Percentiles rank a stretch among this genome's conserved stretches.
These are phyloP conservation scores for Physcia stellaris DNA, from an alignment of 495 filamentous ascomycete genomes.

Conservation along the genomic window DNA sequence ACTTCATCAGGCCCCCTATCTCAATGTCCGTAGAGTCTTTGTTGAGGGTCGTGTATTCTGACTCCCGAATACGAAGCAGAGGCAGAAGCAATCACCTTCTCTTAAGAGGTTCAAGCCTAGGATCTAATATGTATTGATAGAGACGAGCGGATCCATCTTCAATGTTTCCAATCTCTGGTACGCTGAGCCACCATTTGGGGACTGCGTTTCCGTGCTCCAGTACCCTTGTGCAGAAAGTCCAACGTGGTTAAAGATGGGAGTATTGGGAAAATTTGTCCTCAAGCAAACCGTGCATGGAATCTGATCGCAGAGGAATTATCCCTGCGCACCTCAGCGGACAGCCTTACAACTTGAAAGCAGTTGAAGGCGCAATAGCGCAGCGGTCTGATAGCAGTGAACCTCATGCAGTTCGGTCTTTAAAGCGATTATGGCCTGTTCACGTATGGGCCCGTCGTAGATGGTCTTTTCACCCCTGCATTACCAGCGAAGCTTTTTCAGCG, in stretches of 20 bases:
- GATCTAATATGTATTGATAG: slow-evolving; percentile 1
- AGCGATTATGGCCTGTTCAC: slow-evolving; percentile 36
- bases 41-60: too few relatives aligned
- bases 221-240: slow-evolving; percentile 16
- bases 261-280: too few relatives aligned
- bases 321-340: slow-evolving; percentile 17
- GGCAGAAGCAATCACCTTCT: too few relatives aligned
- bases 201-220: slow-evolving; percentile 37
- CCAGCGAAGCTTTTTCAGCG: slow-evolving; percentile 42
- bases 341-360: slow-evolving; percentile 19
- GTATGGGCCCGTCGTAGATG: slow-evolving; percentile 47
- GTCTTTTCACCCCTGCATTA: slow-evolving; percentile 38
- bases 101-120: too few relatives aligned
- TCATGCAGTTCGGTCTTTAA: too few relatives aligned
- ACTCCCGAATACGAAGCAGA: too few relatives aligned
- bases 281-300: slow-evolving; percentile 31
- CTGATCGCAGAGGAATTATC: slow-evolving; percentile 19
- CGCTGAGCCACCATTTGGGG: slow-evolving; percentile 39
- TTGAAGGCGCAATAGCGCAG: slow-evolving; percentile 2
- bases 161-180: slow-evolving; percentile 50
- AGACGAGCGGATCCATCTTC: slow-evolving; percentile 25
- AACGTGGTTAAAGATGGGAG: too few relatives aligned
- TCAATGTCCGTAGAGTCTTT: too few relatives aligned
- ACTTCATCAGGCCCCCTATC: slow-evolving; percentile 30
- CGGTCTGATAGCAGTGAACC: too few relatives aligned